Conservation (phyloP, 2,329 filamentous ascomycete species). For the Cryphonectria nitschkei region DNA sequence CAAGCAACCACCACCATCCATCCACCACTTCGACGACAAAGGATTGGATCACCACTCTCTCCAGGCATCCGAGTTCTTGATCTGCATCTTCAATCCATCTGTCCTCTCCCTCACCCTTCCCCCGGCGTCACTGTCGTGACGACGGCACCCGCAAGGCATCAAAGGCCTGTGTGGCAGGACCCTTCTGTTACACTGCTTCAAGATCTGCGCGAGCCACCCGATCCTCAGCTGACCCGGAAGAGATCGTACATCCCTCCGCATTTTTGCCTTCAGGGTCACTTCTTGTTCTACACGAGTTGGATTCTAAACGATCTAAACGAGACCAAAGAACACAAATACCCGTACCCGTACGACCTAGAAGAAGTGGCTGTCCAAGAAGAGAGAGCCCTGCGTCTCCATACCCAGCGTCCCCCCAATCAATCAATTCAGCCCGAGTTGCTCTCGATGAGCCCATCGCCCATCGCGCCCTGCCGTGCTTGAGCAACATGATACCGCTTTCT, state of each 20-base stretch:
- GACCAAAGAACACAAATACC: neutral
- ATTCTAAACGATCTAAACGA: neutral
- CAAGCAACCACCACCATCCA: neutral
- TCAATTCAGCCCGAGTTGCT: slow-evolving; percentile 3
- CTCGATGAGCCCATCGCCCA: neutral
- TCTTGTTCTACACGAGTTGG: slow-evolving; percentile 10
- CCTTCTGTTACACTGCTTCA: slow-evolving; percentile 14
- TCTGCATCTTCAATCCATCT: neutral
- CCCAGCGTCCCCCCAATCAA: neutral
- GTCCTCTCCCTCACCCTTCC: neutral
- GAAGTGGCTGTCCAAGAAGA: slow-evolving; percentile 13
- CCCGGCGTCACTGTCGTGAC: slow-evolving; percentile 1
- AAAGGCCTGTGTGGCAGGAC: slow-evolving; percentile 19
- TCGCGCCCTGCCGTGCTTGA: slow-evolving; percentile 21
- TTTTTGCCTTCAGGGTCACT: neutral
- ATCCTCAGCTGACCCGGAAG: slow-evolving; percentile 9
- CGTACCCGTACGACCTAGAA: slow-evolving; percentile 14
- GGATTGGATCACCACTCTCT: neutral
- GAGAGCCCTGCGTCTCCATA: slow-evolving; percentile 14
- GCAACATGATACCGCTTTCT: slow-evolving; percentile 26
- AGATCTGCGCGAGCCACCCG: slow-evolving; percentile 20
- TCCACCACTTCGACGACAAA: neutral
- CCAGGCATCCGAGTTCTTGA: neutral
- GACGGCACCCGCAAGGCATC: slow-evolving; percentile 19
- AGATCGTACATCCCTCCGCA: slow-evolving; percentile 2